Evolutionary conservation across 2,329 filamentous ascomycete genomes (phyloP), one percentile per base, ranked within the genome.

Genomic region (Cladosporium sp.): DNA sequence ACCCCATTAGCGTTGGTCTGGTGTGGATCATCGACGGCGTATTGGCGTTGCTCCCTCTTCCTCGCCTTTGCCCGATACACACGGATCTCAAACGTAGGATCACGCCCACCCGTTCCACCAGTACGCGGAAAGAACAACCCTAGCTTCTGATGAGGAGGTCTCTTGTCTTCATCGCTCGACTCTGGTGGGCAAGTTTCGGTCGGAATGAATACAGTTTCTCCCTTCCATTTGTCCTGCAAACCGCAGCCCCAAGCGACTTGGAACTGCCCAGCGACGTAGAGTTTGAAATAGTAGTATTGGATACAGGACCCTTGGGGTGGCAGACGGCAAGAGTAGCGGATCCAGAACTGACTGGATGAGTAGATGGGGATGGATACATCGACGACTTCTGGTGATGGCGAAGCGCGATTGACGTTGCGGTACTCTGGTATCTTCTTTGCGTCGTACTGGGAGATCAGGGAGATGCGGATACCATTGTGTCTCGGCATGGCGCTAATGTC

Each of bases 161-260:
- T 56, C 13, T 55, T 61, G 42, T 57, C 62, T 0, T 65, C 65
- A 3, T 61, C 54, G n/a, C 58, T 7, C 9, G 22, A 5, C 22
- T 27, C 22, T 4, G 5, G 5, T 2, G 38, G n/a, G 9, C 38
- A 12, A 2, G 15, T 15, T 12, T 49, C 45, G 15, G 12, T 34
- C 12, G 45, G 45, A 15, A 49, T 29, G 57, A 72, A 76, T 63
- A 74, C 68, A 0, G 68, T 69, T 56, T 72, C 73, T 0, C 75
- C 74, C 15, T 58, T 62, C 66, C 68, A 76, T 3, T 58, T 58
- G 11, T 76, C 65, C 13, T 70, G 63, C 43, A 66, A 67, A 2
- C 71, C 72, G 1, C 66, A 66, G 2, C 69, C 68, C 74, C 74
- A 78, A 53, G 63, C 74, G 8, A 73, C 60, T 12, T 74, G 55